phyloP scores from a whole-genome alignment of 2,329 filamentous ascomycete species.

The Xylariomycetidae sp. region DNA sequence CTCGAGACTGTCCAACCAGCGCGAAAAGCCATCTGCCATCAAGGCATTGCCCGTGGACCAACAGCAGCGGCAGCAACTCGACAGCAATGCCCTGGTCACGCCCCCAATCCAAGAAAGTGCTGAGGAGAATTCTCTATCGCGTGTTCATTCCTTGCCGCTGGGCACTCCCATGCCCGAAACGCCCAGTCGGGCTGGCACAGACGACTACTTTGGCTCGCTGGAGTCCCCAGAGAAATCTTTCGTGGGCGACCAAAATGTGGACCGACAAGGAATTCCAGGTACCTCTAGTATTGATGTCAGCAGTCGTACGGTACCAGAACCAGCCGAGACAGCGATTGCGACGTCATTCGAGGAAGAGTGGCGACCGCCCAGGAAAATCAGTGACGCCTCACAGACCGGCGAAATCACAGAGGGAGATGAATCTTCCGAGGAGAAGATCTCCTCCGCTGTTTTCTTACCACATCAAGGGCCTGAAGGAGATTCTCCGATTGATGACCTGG shows the following conservation, averaged over 20 bases:
- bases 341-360: constrained; percentile 6
- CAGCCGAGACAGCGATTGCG: constrained; percentile 4
- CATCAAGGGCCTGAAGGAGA: constrained; percentile 54
- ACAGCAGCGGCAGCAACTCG: constrained; percentile 8
- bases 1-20: constrained; percentile 24
- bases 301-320: no score
- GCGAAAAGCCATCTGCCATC: constrained; percentile 36
- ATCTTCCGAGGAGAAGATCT: constrained; percentile 78
- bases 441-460: constrained; percentile 76
- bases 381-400: constrained; percentile 32
- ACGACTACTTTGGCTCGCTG: constrained; percentile 21
- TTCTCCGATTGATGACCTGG: constrained; percentile 18
- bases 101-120: constrained; percentile 19
- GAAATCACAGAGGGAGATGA: constrained; percentile 45
- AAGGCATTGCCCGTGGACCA: constrained; percentile 23
- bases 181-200: constrained; percentile 7
- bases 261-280: background rate
- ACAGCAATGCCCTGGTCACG: constrained; percentile 12
- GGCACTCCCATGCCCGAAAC: constrained; percentile 8
- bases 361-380: constrained; percentile 30
- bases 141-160: constrained; percentile 15
- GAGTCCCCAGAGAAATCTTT: constrained; percentile 8
- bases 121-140: constrained; percentile 15
- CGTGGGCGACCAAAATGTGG: background rate
- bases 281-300: background rate